Base-by-base conservation (phyloP, 371 early-diverging fungal genomes). In the Thermomucor indicae-seudaticae region DNA sequence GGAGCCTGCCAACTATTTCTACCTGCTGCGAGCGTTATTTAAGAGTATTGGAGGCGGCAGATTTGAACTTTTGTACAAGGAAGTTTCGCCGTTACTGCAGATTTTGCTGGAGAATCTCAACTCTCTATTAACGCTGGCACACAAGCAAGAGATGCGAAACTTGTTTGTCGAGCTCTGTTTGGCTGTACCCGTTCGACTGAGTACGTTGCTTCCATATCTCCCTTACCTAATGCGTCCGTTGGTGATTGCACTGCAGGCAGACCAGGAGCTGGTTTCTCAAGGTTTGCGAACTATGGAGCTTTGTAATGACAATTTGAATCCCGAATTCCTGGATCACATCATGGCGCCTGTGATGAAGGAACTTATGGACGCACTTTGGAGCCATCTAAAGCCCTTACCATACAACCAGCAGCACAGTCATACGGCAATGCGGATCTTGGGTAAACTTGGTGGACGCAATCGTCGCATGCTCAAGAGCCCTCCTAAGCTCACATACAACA, bases 281-380 rank as follows among this genome's bases (percentile, higher is more conserved):
- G 98, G 96, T 4, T 71, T 99, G 45, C 84, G 98, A 30, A 97
- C 96, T 0, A 83, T 99, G 47, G 99, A 99, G 67, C 79, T 96
- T 4, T 98, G 98, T 66, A 91, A 98, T 39, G 99, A 99, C 64
- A 98, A 98, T 57, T 65, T 99, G 23, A 96, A 94, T 2, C 91
- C 92, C 29, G 98, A 98, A 49, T 97, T 97, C 59, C 60, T 99
- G 45, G 98, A 98, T 55, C 96, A 96, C 3, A 93, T 97, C 40
- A 82, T 99, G 80, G 81, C 83, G 3, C 98, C 97, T 2, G 92
- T 96, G 20, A 89, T 94, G 59, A 83, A 87, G 22, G 97, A 97
- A 27, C 73, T 99, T 3, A 93, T 98, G 95, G 73, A 79, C 24
- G 89, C 91, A 0, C 72, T 99, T 16, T 95, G 95, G 90, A 86